Conservation (phyloP, 192 early-diverging fungal genomes). For the Chytriomyces hyalinus region DNA sequence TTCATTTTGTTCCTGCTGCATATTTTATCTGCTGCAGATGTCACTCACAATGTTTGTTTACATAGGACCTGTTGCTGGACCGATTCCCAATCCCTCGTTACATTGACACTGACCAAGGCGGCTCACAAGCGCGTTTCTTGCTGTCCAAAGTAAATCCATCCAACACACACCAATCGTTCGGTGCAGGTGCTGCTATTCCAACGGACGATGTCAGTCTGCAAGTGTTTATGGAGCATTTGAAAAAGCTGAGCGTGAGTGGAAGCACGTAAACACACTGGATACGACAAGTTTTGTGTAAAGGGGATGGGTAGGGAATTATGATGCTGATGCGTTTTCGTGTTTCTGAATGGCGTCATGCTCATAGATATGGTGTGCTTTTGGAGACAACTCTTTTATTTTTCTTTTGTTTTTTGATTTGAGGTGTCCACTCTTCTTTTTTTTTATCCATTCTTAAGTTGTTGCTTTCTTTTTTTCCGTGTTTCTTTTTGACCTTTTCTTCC, state of each 20-base stretch:
- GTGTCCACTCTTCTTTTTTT: not conserved
- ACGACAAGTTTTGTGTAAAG: not conserved
- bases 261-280: constrained; percentile 31
- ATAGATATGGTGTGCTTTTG: no score
- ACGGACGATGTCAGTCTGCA: constrained; percentile 98
- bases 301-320: no score
- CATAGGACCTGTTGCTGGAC: constrained; percentile 86
- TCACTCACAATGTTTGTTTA: constrained; percentile 15
- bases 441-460: no score
- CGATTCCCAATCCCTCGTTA: constrained; percentile 98
- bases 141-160: constrained; percentile 98
- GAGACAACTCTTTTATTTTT: not conserved
- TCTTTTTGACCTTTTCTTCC: no score
- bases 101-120: constrained; percentile 94
- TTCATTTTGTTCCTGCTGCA: constrained; percentile 15
- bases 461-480: no score
- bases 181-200: constrained; percentile 85
- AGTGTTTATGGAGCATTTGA: constrained; percentile 96
- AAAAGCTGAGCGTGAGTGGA: constrained; percentile 71
- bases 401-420: not conserved
- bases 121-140: constrained; percentile 98
- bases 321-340: no score
- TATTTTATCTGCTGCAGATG: not conserved
- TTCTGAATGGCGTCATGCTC: no score
- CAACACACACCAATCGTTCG: constrained; percentile 79